Conservation (phyloP, 441 rosid species). For the Metrosideros polymorpha region DNA sequence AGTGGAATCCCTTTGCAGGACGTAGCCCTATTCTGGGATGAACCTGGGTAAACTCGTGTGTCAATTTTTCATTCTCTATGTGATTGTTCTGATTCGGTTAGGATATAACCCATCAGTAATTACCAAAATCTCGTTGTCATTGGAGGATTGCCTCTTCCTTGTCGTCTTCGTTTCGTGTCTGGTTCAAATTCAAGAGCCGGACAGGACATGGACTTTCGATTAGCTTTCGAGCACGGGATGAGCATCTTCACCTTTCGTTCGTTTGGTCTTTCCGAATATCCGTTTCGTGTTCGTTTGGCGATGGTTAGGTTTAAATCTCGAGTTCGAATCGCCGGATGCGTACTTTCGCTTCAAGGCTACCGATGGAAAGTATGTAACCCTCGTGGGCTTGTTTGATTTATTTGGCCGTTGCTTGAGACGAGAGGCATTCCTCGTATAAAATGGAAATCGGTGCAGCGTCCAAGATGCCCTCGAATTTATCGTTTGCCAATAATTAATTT, state of each 20-base stretch:
- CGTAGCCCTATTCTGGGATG: too few species aligned
- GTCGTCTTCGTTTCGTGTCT: background rate
- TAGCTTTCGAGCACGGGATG: background rate
- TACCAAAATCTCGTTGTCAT: background rate
- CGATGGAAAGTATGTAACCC: background rate
- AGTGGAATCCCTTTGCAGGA: too few species aligned
- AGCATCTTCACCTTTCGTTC: background rate
- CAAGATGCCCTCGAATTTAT: background rate
- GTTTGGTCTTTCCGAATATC: background rate
- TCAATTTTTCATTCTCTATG: too few species aligned
- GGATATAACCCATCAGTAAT: background rate
- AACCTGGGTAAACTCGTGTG: too few species aligned
- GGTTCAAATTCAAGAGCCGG: background rate
- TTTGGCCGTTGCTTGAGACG: background rate
- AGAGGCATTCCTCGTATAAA: background rate
- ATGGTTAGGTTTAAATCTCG: background rate
- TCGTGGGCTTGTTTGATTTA: background rate
- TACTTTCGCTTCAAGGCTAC: background rate
- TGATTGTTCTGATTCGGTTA: too few species aligned
- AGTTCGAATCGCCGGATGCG: background rate
- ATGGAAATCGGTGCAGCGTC: background rate
- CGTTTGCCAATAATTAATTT: background rate
- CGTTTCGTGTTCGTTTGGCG: background rate
- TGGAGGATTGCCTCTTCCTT: background rate
- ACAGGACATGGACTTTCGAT: background rate